These are phyloP conservation scores for Balakata baccata DNA, from an alignment of 345 rosid species.

Conservation along the genomic window DNA sequence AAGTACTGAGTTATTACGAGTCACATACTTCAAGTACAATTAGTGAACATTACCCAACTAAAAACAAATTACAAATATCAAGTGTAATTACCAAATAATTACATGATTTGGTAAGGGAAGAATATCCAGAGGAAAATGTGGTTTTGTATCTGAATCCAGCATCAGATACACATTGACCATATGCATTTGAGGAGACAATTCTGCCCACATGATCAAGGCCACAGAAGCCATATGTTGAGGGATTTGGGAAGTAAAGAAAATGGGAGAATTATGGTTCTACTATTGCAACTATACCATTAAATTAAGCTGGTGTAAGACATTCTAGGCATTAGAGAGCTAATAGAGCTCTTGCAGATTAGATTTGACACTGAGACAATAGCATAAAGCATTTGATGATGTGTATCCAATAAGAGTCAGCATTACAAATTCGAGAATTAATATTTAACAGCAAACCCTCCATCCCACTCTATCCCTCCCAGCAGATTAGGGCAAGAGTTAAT, in stretches of 20 bases:
- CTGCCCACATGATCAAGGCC: background rate
- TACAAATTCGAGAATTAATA: background rate
- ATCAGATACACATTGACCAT: background rate
- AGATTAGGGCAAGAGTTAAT: background rate
- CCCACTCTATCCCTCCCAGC: background rate
- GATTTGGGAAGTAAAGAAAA: background rate
- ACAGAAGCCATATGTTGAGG: background rate
- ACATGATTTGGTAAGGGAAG: background rate
- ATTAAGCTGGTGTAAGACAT: background rate
- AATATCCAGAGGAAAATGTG: background rate
- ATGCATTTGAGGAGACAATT: background rate
- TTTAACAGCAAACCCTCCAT: background rate
- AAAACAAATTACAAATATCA: no score
- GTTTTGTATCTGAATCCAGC: background rate
- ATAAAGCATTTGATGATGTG: background rate
- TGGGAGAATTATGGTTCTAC: background rate
- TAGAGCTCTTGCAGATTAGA: background rate
- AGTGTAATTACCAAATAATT: background rate
- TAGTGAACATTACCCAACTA: background rate
- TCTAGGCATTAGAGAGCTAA: no score
- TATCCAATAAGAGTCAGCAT: background rate
- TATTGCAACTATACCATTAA: background rate
- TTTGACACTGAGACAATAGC: background rate
- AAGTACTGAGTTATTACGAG: no score
- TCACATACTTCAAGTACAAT: background rate